Percentiles rank a stretch among this genome's conserved stretches.
Conservation (phyloP, 345 rosid genomes). For the Syzygium oleosum region DNA sequence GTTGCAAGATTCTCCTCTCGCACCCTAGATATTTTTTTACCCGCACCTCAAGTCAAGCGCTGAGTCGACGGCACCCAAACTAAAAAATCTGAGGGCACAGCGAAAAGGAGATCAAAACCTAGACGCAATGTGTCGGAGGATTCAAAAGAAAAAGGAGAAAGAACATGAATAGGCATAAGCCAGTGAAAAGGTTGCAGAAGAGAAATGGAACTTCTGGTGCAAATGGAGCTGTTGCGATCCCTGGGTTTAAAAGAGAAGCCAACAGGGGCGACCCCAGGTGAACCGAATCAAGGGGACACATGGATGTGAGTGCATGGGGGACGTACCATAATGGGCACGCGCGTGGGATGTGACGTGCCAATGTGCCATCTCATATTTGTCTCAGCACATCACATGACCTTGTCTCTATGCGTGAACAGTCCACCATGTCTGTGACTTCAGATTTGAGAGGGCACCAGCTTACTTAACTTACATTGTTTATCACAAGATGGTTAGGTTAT, state of each 20-base stretch:
- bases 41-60: neutral
- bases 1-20: neutral
- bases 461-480: neutral
- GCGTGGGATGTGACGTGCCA: neutral
- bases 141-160: neutral
- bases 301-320: neutral
- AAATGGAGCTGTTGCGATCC: neutral
- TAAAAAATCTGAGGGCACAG: neutral
- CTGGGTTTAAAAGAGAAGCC: neutral
- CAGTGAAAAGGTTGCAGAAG: neutral
- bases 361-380: neutral
- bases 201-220: neutral
- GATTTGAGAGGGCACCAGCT: neutral
- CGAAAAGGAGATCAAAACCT: neutral
- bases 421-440: neutral
- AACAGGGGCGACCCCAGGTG: conserved; percentile 10
- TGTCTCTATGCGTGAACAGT: neutral
- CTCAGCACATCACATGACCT: neutral
- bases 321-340: neutral
- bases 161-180: neutral
- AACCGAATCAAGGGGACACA: conserved; percentile 16
- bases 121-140: neutral
- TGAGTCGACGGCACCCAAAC: neutral
- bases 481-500: neutral
- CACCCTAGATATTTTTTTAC: neutral